A percentile compares a stretch with the other conserved stretches of the same genome.
These are phyloP conservation scores for Sordaria brevicollis DNA, from an alignment of 495 filamentous ascomycete genomes.

Conservation along the genomic window DNA sequence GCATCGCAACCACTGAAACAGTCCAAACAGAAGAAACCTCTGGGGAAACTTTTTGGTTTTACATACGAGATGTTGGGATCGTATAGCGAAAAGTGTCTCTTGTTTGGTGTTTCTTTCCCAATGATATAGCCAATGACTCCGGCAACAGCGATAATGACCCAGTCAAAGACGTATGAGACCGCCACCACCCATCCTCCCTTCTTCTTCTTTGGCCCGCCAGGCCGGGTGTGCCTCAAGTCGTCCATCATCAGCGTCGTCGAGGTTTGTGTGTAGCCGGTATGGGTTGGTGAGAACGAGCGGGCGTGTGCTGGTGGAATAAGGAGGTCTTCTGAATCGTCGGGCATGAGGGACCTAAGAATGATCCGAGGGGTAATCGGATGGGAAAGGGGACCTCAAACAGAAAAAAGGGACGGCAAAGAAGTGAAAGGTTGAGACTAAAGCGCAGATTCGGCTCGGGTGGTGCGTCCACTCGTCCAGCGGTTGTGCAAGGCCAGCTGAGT, in stretches of 20 bases:
- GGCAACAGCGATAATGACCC: constrained; percentile 31
- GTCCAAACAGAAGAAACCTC: neutral
- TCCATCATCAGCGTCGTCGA: constrained; percentile 12
- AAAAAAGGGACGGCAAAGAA: neutral
- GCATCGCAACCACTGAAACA: neutral
- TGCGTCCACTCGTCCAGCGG: neutral
- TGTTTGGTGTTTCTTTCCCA: constrained; percentile 44
- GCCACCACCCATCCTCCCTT: constrained; percentile 21
- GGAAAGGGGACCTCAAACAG: neutral
- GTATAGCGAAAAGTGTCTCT: constrained; percentile 39
- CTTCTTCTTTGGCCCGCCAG: constrained; percentile 9
- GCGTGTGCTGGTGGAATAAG: constrained; percentile 13
- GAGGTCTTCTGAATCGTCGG: constrained; percentile 20
- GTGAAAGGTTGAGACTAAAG: neutral
- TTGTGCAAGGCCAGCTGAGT: neutral
- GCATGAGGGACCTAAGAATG: constrained; percentile 14
- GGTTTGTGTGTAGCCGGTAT: constrained; percentile 3
- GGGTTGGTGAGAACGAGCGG: constrained; percentile 10
- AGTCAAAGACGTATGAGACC: constrained; percentile 38
- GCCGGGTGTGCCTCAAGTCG: constrained; percentile 5
- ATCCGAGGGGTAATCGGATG: neutral
- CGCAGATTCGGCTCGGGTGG: neutral
- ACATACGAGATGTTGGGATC: constrained; percentile 38
- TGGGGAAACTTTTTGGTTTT: neutral
- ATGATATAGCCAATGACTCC: constrained; percentile 34